Evolutionary conservation across 352 stramenopile species (phyloP).

Genomic region (Pythium aquatile): DNA sequence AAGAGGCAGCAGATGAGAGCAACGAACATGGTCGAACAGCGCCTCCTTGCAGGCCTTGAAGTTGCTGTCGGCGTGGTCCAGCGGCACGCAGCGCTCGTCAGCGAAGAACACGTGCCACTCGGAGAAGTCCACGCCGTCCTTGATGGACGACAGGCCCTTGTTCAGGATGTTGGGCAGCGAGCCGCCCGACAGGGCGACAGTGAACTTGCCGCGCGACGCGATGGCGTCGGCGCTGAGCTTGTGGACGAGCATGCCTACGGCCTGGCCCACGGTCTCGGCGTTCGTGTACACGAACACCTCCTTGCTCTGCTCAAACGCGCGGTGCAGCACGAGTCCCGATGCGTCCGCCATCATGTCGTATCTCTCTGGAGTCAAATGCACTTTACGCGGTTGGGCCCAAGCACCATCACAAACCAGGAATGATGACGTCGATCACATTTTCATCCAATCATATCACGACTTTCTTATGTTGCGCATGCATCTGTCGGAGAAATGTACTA

Average conservation of each 20-base stretch:
- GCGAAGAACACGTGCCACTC: conserved; percentile 98
- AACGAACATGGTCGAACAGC: conserved; percentile 86
- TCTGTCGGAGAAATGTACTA: background rate
- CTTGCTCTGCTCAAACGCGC: conserved; percentile 34
- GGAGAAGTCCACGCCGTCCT: conserved; percentile 88
- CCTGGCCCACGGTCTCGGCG: conserved; percentile 56
- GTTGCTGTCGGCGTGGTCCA: conserved; percentile 95
- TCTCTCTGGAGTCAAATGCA: background rate
- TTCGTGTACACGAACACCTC: conserved; percentile 53
- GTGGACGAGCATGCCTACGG: conserved; percentile 62
- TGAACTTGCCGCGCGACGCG: conserved; percentile 59
- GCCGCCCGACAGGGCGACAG: conserved; percentile 84
- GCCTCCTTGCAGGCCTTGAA: conserved; percentile 89
- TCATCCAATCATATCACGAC: conserved; percentile 8
- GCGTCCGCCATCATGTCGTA: conserved; percentile 16
- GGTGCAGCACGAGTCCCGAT: conserved; percentile 23
- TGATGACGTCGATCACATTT: background rate
- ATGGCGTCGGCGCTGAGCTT: conserved; percentile 69
- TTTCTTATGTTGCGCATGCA: background rate
- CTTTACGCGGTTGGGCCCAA: background rate
- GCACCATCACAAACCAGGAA: no score
- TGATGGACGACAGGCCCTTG: conserved; percentile 73
- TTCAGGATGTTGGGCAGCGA: conserved; percentile 87
- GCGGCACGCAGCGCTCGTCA: conserved; percentile 95
- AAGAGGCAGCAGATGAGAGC: background rate